These are phyloP conservation scores for Ophiostoma sp. DNA, from an alignment of 2,329 filamentous ascomycete genomes.

Conservation along the genomic window DNA sequence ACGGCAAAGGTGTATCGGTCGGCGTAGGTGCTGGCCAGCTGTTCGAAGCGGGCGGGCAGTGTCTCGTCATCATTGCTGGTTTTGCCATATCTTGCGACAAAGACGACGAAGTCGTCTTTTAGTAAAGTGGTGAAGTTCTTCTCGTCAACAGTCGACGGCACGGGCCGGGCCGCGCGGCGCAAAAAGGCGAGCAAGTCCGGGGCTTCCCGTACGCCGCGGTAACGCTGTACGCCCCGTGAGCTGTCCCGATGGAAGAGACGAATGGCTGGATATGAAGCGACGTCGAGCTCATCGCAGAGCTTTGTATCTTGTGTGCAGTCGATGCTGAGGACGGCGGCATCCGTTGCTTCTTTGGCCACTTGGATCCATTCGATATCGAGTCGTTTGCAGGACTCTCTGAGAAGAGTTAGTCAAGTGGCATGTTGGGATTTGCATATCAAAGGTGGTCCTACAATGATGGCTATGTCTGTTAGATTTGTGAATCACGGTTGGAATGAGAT, in stretches of 20 bases:
- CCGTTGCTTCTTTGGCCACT: slow-evolving; percentile 29
- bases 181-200: slow-evolving; percentile 30
- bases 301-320: slow-evolving; percentile 42
- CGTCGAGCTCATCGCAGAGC: slow-evolving; percentile 44
- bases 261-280: slow-evolving; percentile 50
- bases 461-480: slow-evolving; percentile 20
- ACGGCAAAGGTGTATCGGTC: slow-evolving; percentile 48
- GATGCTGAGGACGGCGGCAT: slow-evolving; percentile 38
- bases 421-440: background rate
- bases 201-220: slow-evolving; percentile 47
- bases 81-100: slow-evolving; percentile 43
- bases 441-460: slow-evolving; percentile 23
- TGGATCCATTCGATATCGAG: slow-evolving; percentile 42
- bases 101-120: slow-evolving; percentile 45
- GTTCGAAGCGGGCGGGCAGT: slow-evolving; percentile 37
- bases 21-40: slow-evolving; percentile 39
- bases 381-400: slow-evolving; percentile 37
- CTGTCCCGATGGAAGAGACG: slow-evolving; percentile 44
- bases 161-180: slow-evolving; percentile 35
- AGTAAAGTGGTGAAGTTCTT: slow-evolving; percentile 39
- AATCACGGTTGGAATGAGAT: too few species aligned
- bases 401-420: background rate
- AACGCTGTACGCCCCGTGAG: slow-evolving; percentile 36
- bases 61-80: slow-evolving; percentile 33
- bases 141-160: slow-evolving; percentile 34